These are phyloP conservation scores for Dactylellina haptotyla DNA, from an alignment of 2,329 filamentous ascomycete species.

Conservation along the genomic window DNA sequence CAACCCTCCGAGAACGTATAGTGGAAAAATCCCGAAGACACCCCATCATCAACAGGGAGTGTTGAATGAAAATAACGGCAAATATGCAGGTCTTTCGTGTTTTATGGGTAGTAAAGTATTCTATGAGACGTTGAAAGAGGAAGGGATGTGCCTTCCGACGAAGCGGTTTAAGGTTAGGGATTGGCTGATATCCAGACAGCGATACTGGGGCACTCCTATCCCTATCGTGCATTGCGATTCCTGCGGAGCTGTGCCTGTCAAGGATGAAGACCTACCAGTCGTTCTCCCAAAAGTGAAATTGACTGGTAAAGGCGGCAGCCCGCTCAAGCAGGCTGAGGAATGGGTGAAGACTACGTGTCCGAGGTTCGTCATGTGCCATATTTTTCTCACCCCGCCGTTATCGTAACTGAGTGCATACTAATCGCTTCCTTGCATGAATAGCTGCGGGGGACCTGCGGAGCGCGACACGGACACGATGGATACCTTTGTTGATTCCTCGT, in stretches of 20 bases:
- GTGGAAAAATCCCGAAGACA: slow-evolving; percentile 64
- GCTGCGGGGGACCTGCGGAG: slow-evolving; percentile 74
- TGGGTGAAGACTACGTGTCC: slow-evolving; percentile 83
- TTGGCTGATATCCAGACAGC: slow-evolving; percentile 90
- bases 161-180: slow-evolving; percentile 82
- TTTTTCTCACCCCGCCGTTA: neutral
- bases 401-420: slow-evolving; percentile 9
- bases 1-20: slow-evolving; percentile 59
- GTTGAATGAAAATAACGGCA: slow-evolving; percentile 73
- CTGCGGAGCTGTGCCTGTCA: slow-evolving; percentile 83
- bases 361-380: slow-evolving; percentile 59
- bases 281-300: slow-evolving; percentile 77
- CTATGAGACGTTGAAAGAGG: slow-evolving; percentile 51
- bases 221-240: slow-evolving; percentile 82
- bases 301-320: slow-evolving; percentile 77
- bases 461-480: slow-evolving; percentile 96
- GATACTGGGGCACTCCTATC: slow-evolving; percentile 92
- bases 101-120: slow-evolving; percentile 64
- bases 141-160: slow-evolving; percentile 57
- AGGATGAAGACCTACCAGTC: slow-evolving; percentile 79
- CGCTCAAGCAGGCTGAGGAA: slow-evolving; percentile 74
- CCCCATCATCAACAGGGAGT: slow-evolving; percentile 68
- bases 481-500: slow-evolving; percentile 93
- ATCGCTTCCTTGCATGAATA: slow-evolving; percentile 11
- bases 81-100: slow-evolving; percentile 73